Base-by-base conservation (phyloP, 441 rosid species). In the Pelargonium australe region DNA sequence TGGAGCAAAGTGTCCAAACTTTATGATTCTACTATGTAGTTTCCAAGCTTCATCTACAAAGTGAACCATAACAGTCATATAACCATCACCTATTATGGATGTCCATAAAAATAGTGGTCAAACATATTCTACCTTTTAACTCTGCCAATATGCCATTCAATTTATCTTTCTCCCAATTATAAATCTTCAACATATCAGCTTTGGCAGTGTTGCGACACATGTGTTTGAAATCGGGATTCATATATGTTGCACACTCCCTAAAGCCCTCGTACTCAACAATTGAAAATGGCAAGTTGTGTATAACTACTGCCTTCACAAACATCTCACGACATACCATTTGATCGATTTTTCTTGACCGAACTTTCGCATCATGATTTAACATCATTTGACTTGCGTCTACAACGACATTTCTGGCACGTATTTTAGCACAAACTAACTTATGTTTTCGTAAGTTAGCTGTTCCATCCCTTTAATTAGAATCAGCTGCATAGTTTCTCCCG, bases 11-110 rank as follows among this genome's bases (percentile, higher is more conserved):
- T 1, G 45, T 4, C 43, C 25, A 65, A 74, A 65, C 11, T 34
- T 65, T 23, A 74, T 34, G 9, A 70, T 31, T 8, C 4, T 64
- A 2, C 66, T 64, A 1, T 23, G 37, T 10, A 74, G 31, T 1
- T 25, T 11, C 70, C 70, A 74, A 57, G 66, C 7, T 1, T 19
- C 13, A 65, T 70, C 73, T 53, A 74, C 13, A 34, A 57, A 70
- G 12, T 65, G 71, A 7, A 25, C 20, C 11, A 23, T 75, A 1
- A 70, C 16, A 64, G 47, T 20, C 2, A 74, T 11, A 43, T 69
- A 69, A 14, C 66, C 68, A 45, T 44, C 37, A 34, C 37, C 37
- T 34, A 34, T 3, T 34, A 34, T 34, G 20, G 55, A 47, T 9
- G 34, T 63, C 31, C 61, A 11, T 45, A 13, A 13, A 25, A 20